Evolutionary conservation across 345 rosid species (phyloP), one percentile per base, ranked within the genome.

Genomic region (Capsella bursapastoris): DNA sequence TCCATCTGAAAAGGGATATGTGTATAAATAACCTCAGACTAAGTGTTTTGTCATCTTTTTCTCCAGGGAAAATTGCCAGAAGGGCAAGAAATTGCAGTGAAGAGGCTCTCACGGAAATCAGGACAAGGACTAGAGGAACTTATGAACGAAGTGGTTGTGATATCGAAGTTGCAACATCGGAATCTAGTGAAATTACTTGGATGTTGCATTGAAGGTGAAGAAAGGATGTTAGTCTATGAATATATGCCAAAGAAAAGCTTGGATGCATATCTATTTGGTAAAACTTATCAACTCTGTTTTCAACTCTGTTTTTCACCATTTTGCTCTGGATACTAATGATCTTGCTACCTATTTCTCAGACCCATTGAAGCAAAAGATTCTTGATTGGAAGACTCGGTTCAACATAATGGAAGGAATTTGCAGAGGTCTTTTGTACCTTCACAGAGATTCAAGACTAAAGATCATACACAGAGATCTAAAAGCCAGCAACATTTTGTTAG

Each of bases 51-150:
- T 56, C 1, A 15, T 40, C 4, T 41, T 57, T 47, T 18, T 32
- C 8, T 53, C 32, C 66, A 89, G 95, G 97, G 95, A 7, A 70
- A 14, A 28, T 50, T 91, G 6, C 32, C 60, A 0, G 66, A 75
- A 75, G 88, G 89, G 14, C 68, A 44, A 62, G 81, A 84, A 34
- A 78, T 91, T 28, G 95, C 90, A 4, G 87, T 85, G 41, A 91
- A 91, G 77, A 82, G 88, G 72, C 76, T 88, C 6, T 82, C 89
- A 4, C 63, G 83, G 3, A 71, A 66, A 27, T 91, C 97, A 0
- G 82, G 88, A n/a, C 93, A 88, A 78, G 97, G 95, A 7, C 57
- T 81, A 0, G 74, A 75, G 52, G 90, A 88, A 57, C 84, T 90
- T 49, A 80, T 75, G 73, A 90, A 85, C 35, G 93, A 90, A 66